Percentiles rank a stretch among this genome's conserved stretches.
Evolutionary conservation across 257 asterid genomes (phyloP).

Genomic region (Petrea volubilis): DNA sequence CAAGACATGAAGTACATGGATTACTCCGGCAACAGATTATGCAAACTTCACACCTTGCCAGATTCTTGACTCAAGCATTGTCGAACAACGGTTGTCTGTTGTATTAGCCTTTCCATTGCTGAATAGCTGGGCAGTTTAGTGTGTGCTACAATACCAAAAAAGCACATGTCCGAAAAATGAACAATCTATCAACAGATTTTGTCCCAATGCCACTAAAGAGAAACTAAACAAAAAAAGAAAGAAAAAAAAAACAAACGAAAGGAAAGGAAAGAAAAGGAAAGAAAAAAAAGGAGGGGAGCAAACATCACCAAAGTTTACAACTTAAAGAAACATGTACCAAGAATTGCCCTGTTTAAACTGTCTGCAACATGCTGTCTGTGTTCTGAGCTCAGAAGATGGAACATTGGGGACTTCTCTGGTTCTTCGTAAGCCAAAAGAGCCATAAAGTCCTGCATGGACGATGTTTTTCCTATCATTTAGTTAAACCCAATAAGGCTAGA

Average conservation of each 20-base stretch:
- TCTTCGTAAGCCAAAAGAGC: constrained; percentile 91
- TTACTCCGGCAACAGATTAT: constrained; percentile 12
- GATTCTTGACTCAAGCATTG: constrained; percentile 73
- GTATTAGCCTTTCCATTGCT: constrained; percentile 77
- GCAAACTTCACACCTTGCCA: constrained; percentile 67
- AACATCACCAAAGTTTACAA: neutral
- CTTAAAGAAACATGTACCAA: constrained; percentile 47
- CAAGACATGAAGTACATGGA: constrained; percentile 9
- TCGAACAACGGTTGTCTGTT: constrained; percentile 72
- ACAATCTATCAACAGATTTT: constrained; percentile 9
- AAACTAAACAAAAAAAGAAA: neutral
- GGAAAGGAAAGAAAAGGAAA: neutral
- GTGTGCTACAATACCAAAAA: constrained; percentile 53
- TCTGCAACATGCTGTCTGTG: constrained; percentile 83
- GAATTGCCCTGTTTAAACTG: constrained; percentile 79
- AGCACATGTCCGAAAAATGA: neutral
- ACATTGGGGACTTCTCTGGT: constrained; percentile 92
- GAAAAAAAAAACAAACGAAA: neutral
- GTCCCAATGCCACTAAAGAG: neutral
- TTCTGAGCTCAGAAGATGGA: constrained; percentile 76
- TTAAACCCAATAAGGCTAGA: neutral
- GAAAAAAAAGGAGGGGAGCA: neutral
- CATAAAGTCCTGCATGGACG: constrained; percentile 65
- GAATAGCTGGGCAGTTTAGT: constrained; percentile 70
- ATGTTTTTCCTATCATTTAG: neutral